Evolutionary conservation across 495 filamentous ascomycete genomes (phyloP).

Genomic region (Apodospora peruviana): DNA sequence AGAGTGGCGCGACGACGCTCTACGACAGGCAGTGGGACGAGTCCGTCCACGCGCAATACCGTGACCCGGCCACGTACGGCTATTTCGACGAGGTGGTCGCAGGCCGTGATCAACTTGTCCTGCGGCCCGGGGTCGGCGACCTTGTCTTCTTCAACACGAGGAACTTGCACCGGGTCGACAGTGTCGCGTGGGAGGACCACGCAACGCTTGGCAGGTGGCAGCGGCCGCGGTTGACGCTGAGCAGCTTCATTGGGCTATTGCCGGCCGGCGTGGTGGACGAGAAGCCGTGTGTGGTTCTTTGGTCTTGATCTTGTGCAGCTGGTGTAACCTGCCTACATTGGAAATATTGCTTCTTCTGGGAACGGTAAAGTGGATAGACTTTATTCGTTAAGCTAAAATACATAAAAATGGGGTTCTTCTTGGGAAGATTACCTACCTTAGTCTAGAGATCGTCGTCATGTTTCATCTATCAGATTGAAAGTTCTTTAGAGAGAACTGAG

Average conservation of each 20-base stretch:
- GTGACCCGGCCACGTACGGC: neutral
- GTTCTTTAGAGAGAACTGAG: no score
- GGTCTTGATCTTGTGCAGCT: neutral
- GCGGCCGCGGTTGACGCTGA: neutral
- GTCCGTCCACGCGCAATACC: neutral
- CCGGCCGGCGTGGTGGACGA: neutral
- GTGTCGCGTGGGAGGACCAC: neutral
- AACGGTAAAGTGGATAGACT: no score
- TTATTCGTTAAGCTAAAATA: no score
- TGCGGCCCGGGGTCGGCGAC: neutral
- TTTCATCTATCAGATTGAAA: no score
- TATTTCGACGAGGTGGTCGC: neutral
- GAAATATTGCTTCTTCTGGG: no score
- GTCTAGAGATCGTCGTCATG: no score
- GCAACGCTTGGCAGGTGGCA: neutral
- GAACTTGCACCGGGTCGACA: neutral
- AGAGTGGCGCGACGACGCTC: neutral
- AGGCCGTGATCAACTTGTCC: neutral
- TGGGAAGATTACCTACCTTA: no score
- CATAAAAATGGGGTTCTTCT: no score
- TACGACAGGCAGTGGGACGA: neutral
- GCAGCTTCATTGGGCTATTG: neutral
- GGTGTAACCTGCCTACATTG: no score
- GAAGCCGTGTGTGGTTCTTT: neutral
- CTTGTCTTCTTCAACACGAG: neutral